Evolutionary conservation across 768 basidiomycete species (phyloP).

Genomic region (Mycena venus): DNA sequence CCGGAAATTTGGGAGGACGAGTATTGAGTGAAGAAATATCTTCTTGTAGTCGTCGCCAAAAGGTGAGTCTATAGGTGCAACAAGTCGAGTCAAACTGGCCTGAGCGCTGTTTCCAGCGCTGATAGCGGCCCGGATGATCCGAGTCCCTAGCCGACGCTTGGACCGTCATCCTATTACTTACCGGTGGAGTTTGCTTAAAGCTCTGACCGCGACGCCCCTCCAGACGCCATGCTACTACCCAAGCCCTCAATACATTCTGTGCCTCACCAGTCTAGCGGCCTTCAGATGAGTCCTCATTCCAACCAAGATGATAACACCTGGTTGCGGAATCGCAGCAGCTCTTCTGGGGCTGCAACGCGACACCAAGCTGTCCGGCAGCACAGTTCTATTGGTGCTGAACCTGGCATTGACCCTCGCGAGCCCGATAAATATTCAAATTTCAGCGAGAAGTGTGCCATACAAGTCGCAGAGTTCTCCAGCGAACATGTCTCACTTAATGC

Average conservation of each 20-base stretch:
- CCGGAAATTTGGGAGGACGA: no score
- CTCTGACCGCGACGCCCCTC: no score
- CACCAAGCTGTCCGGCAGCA: neutral
- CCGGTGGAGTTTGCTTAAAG: no score
- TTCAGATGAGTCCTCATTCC: neutral
- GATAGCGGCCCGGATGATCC: no score
- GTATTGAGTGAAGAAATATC: no score
- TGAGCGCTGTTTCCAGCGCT: no score
- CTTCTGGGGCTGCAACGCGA: neutral
- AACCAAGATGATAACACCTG: neutral
- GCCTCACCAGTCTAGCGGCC: neutral
- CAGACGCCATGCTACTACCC: neutral
- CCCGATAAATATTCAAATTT: slow-evolving; percentile 19
- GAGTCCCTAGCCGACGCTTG: no score
- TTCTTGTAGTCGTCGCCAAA: no score
- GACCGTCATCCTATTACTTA: no score
- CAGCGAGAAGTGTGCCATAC: slow-evolving; percentile 11
- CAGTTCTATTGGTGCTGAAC: slow-evolving; percentile 22
- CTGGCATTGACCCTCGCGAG: slow-evolving; percentile 18
- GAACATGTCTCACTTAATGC: slow-evolving; percentile 10
- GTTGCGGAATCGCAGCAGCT: neutral
- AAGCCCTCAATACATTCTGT: neutral
- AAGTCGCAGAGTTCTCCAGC: slow-evolving; percentile 22
- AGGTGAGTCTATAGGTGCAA: no score
- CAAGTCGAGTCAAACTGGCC: no score